Evolutionary conservation across 2,329 filamentous ascomycete species (phyloP).

Genomic region (Aurifilum marmelostoma): DNA sequence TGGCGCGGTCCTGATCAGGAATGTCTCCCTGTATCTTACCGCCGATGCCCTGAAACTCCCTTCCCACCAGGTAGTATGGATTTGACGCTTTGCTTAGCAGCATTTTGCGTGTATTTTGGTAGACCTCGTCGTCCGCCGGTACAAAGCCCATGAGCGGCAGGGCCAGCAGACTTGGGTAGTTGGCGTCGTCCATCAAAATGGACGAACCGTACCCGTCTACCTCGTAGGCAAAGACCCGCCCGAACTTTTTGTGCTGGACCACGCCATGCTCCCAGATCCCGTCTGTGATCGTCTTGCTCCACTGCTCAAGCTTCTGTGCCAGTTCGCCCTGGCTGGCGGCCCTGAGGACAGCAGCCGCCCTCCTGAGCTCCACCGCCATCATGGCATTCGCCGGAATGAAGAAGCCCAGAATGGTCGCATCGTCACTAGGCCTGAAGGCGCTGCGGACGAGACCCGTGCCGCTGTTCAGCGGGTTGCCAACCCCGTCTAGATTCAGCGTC

Average conservation of each 20-base stretch:
- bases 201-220: slow-evolving; percentile 84
- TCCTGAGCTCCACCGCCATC: slow-evolving; percentile 87
- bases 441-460: slow-evolving; percentile 86
- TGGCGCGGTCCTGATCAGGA: no score
- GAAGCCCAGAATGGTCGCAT: slow-evolving; percentile 91
- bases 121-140: slow-evolving; percentile 65
- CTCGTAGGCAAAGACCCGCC: slow-evolving; percentile 83
- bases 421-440: slow-evolving; percentile 92
- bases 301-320: slow-evolving; percentile 59
- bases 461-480: slow-evolving; percentile 87
- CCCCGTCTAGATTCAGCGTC: slow-evolving; percentile 78
- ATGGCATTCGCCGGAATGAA: slow-evolving; percentile 96
- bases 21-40: slow-evolving; percentile 52
- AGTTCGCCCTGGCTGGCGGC: slow-evolving; percentile 58
- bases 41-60: slow-evolving; percentile 83
- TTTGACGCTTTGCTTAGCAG: slow-evolving; percentile 76
- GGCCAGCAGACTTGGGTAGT: slow-evolving; percentile 79
- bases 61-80: slow-evolving; percentile 83
- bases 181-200: slow-evolving; percentile 89
- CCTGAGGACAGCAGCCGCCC: slow-evolving; percentile 71
- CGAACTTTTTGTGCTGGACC: slow-evolving; percentile 73
- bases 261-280: slow-evolving; percentile 87
- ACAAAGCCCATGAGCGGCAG: slow-evolving; percentile 80
- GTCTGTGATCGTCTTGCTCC: slow-evolving; percentile 66
- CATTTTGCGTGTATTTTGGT: slow-evolving; percentile 83